A percentile compares a stretch with the other conserved stretches of the same genome.
These are phyloP conservation scores for Bifiguratus adelaidae DNA, from an alignment of 192 early-diverging fungal species.

Conservation along the genomic window DNA sequence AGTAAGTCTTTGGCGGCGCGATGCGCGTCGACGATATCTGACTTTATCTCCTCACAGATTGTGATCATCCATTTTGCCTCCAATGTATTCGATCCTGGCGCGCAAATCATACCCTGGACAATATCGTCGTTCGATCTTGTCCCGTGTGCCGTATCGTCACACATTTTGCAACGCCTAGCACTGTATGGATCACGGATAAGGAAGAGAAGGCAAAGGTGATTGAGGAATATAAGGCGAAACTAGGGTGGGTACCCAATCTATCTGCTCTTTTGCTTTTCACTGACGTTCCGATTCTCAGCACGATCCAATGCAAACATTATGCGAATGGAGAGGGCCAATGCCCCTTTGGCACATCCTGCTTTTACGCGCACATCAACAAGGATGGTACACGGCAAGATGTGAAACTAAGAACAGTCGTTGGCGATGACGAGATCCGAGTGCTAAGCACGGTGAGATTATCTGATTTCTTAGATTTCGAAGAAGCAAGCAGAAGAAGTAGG, in stretches of 20 bases:
- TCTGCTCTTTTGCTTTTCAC: not conserved
- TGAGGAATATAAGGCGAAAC: constrained; percentile 10
- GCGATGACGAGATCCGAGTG: constrained; percentile 6
- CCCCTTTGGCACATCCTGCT: constrained; percentile 13
- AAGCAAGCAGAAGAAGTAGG: not conserved
- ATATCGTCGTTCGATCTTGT: constrained; percentile 9
- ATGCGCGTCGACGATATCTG: not conserved
- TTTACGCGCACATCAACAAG: constrained; percentile 10
- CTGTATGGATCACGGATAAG: constrained; percentile 11
- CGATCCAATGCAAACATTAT: constrained; percentile 11
- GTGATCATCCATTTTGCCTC: constrained; percentile 14
- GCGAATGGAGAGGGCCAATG: constrained; percentile 12
- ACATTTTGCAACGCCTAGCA: constrained; percentile 13
- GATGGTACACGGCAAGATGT: constrained; percentile 10
- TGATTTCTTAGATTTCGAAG: constrained; percentile 9
- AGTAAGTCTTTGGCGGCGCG: not conserved
- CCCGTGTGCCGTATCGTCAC: constrained; percentile 6
- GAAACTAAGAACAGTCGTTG: constrained; percentile 6
- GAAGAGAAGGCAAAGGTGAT: constrained; percentile 8
- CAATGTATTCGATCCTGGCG: constrained; percentile 15
- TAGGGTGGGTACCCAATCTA: constrained; percentile 2
- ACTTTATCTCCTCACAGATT: constrained; percentile 5
- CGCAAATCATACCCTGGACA: constrained; percentile 5
- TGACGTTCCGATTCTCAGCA: not conserved
- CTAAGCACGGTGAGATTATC: constrained; percentile 8